These are phyloP conservation scores for Apiospora marii DNA, from an alignment of 2,329 filamentous ascomycete species.

Conservation along the genomic window DNA sequence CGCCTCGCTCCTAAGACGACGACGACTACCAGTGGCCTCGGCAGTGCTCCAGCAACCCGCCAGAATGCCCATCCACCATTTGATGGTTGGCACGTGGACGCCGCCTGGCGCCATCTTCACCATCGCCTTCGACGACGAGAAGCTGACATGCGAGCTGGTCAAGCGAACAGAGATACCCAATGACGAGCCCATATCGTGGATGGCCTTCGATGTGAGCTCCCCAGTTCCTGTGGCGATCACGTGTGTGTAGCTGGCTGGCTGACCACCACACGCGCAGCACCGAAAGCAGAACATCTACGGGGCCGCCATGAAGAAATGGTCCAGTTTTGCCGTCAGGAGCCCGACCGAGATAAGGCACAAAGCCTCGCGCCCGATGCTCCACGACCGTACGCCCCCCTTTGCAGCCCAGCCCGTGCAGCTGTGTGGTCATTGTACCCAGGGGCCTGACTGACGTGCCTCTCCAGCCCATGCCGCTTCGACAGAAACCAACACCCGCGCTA, in stretches of 20 bases:
- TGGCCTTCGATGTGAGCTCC: constrained; percentile 81
- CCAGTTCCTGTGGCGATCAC: constrained; percentile 23
- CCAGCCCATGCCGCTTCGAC: constrained; percentile 71
- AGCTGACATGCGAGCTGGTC: constrained; percentile 74
- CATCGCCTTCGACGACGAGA: constrained; percentile 85
- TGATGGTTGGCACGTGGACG: constrained; percentile 94
- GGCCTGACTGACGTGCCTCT: constrained; percentile 28
- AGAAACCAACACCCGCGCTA: constrained; percentile 84
- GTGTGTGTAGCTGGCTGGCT: constrained; percentile 28
- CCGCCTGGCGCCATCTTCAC: constrained; percentile 90
- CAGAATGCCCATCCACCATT: constrained; percentile 80
- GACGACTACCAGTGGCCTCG: neutral
- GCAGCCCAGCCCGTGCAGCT: constrained; percentile 22
- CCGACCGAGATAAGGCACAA: constrained; percentile 80
- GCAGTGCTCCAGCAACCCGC: constrained; percentile 35
- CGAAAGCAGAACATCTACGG: constrained; percentile 86
- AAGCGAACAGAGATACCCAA: constrained; percentile 83
- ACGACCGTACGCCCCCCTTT: constrained; percentile 67
- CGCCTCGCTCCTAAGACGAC: neutral
- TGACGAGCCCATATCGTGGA: constrained; percentile 92
- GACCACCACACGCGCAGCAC: constrained; percentile 61
- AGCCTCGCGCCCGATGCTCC: constrained; percentile 76
- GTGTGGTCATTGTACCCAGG: constrained; percentile 26
- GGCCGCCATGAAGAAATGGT: constrained; percentile 93
- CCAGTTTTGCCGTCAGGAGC: constrained; percentile 78